Evolutionary conservation across 768 basidiomycete species (phyloP), one percentile per base, ranked within the genome.

Genomic region (Tephrocybe sp.): DNA sequence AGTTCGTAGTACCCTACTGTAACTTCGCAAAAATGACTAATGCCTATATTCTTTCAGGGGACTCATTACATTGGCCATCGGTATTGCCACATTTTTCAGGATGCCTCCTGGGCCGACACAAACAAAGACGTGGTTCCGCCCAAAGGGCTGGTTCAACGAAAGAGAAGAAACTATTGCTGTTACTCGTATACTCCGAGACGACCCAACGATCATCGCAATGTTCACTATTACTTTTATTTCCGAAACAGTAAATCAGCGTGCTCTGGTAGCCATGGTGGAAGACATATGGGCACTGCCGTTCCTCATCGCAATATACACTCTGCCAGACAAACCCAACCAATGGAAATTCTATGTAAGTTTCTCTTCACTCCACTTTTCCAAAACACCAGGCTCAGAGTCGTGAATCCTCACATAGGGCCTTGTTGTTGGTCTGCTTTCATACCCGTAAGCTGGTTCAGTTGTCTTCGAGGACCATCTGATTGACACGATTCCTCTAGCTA

Each of bases 21-120:
- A 11, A n/a, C 15, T 42, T 2, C n/a, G 6, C 7, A 38, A 38
- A 25, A 15, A 12, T 22, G 18, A 29, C 40, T 24, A 7, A 29
- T 29, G 8, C 2, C 29, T 7, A 11, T 50, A 1, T 42, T 4
- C 13, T n/a, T 1, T 19, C 19, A 71, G 69, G 60, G 79, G 75
- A 27, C 46, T 71, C 18, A 55, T 79, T 27, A 83, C 82, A 0
- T 66, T 83, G 3, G 16, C 59, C n/a, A 71, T 86, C 39, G 82
- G 83, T 1, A 36, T 82, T 13, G 64, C 68, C 3, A 73, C 80
- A 1, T 83, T 79, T 64, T 81, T 82, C 66, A 71, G 63, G 47
- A 78, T 83, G 74, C 83, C 83, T 4, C 71, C 79, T 29, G 77
- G 77, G 2, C 82, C 82, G 1, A 83, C 79, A 1, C 79, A 82